phyloP scores from a whole-genome alignment of 2,329 filamentous ascomycete species.

The Ampelomyces quisqualis region DNA sequence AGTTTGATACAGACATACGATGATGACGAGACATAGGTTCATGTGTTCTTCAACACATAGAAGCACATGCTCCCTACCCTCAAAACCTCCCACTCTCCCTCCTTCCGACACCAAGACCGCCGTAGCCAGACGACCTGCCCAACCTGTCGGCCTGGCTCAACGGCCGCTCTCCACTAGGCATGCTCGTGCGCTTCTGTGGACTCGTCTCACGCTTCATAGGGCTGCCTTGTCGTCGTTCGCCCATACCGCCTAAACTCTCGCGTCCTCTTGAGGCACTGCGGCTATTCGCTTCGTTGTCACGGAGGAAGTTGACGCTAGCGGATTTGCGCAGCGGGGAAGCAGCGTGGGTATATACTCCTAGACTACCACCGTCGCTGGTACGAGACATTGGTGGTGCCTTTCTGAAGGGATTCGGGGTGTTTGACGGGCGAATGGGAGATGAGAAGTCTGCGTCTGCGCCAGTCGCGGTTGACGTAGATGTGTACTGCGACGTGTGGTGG shows the following conservation, averaged over 20 bases:
- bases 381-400: slow-evolving; percentile 54
- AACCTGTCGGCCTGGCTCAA: slow-evolving; percentile 20
- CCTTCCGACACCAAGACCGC: slow-evolving; percentile 24
- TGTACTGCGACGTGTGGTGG: slow-evolving; percentile 33
- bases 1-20: too few relatives aligned
- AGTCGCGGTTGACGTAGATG: slow-evolving; percentile 42
- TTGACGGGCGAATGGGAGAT: slow-evolving; percentile 50
- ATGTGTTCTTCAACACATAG: too few relatives aligned
- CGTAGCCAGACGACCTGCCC: slow-evolving; percentile 25
- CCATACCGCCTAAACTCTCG: slow-evolving; percentile 24
- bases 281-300: slow-evolving; percentile 26
- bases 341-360: slow-evolving; percentile 77
- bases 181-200: slow-evolving; percentile 49
- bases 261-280: slow-evolving; percentile 14
- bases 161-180: slow-evolving; percentile 27
- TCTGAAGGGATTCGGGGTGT: slow-evolving; percentile 51
- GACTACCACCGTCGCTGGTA: slow-evolving; percentile 69
- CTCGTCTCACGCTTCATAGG: slow-evolving; percentile 44
- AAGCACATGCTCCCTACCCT: too few relatives aligned
- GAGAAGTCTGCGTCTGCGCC: slow-evolving; percentile 42
- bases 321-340: slow-evolving; percentile 83
- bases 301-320: slow-evolving; percentile 57
- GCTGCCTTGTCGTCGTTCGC: slow-evolving; percentile 34
- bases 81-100: slow-evolving; percentile 32
- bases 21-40: too few relatives aligned